These are phyloP conservation scores for baker's yeast (Saccharomyces cerevisiae) DNA, from an alignment of 805 yeast genomes.

Conservation along the genomic window DNA sequence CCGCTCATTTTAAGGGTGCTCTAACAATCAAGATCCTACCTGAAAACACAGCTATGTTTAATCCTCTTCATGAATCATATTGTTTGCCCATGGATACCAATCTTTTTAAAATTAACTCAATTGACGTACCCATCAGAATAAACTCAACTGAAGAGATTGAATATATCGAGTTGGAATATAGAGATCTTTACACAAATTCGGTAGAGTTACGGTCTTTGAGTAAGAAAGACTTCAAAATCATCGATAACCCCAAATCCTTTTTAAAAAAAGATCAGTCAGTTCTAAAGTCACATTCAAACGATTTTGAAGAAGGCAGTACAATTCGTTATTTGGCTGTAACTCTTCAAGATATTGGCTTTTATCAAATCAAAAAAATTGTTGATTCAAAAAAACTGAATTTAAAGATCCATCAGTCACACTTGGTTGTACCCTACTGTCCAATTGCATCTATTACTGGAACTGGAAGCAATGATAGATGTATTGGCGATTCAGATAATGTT, in stretches of 20 bases:
- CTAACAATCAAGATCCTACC: constrained; percentile 84
- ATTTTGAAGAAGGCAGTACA: constrained; percentile 10
- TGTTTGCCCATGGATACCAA: constrained; percentile 44
- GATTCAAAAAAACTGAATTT: constrained; percentile 60
- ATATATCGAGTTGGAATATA: constrained; percentile 53
- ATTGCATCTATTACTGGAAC: constrained; percentile 42
- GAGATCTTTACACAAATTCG: constrained; percentile 45
- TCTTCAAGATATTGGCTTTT: constrained; percentile 63
- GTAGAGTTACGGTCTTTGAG: constrained; percentile 46
- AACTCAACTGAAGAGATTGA: constrained; percentile 74
- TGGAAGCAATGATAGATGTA: constrained; percentile 47
- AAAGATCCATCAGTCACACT: constrained; percentile 50
- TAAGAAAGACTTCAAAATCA: constrained; percentile 43
- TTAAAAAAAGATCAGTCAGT: constrained; percentile 10
- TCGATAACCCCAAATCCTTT: constrained; percentile 13
- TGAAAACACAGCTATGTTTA: constrained; percentile 77
- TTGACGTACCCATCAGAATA: constrained; percentile 57
- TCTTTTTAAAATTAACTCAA: constrained; percentile 11
- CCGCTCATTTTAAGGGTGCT: constrained; percentile 68
- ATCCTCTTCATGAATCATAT: constrained; percentile 59
- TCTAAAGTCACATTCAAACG: constrained; percentile 7
- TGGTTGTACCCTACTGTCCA: constrained; percentile 73
- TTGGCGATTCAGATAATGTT: constrained; percentile 47
- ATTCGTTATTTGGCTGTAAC: constrained; percentile 61
- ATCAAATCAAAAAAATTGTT: constrained; percentile 55